Conservation (phyloP, 2,329 filamentous ascomycete genomes). For the Pseudogymnoascus sp. region DNA sequence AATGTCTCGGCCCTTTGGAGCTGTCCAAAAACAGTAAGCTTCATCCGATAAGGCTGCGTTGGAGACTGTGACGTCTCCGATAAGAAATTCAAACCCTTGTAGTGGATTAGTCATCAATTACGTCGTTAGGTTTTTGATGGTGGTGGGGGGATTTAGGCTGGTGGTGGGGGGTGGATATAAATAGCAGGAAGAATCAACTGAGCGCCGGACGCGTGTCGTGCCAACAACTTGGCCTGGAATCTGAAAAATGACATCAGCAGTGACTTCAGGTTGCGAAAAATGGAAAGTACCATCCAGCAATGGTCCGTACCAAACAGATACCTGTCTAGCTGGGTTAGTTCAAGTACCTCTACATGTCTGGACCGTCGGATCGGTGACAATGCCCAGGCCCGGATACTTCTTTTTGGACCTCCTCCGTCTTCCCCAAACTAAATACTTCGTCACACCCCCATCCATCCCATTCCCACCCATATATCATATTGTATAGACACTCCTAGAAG, state of each 20-base stretch:
- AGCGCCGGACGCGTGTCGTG: slow-evolving; percentile 1
- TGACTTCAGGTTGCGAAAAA: not conserved
- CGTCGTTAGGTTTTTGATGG: not conserved
- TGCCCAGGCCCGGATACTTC: not conserved
- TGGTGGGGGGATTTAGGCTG: not conserved
- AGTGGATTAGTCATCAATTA: not conserved
- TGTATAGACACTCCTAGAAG: not conserved
- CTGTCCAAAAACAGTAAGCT: slow-evolving; percentile 5
- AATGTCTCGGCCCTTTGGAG: not conserved
- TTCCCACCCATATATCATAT: not conserved
- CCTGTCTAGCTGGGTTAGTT: not conserved
- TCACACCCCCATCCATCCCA: not conserved
- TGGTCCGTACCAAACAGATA: not conserved
- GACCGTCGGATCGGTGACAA: not conserved
- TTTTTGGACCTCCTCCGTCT: not conserved
- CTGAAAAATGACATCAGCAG: not conserved
- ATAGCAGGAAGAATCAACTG: not conserved
- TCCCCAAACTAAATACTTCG: not conserved
- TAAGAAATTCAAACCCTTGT: not conserved
- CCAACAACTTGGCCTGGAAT: not conserved
- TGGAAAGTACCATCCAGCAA: not conserved
- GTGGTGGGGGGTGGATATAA: not conserved
- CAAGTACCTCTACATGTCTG: not conserved
- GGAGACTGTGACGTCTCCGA: not conserved
- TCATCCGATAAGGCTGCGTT: not conserved